Base-by-base conservation (phyloP, 345 rosid species). In the Mallotus nudiflorus region DNA sequence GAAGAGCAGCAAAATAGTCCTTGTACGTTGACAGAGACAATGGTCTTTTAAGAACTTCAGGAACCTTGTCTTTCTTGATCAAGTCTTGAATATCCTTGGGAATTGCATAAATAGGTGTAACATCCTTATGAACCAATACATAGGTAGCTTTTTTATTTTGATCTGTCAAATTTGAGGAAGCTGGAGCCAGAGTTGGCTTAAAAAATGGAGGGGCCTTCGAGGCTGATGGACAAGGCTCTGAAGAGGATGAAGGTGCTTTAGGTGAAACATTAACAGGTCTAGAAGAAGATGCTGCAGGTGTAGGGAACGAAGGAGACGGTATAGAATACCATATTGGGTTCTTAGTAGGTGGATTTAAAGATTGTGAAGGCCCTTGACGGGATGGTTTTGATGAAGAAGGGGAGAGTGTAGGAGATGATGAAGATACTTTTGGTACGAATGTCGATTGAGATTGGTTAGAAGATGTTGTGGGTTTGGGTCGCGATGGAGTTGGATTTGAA, bases 1-100 rank as follows among this genome's bases (percentile, higher is more conserved):
- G 74, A 59, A 82, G 77, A 46, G 82, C 77, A 25, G 78, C 65
- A 64, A 80, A 82, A 52, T 65, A 65, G 24, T 74, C 75, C 56
- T 40, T 71, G 65, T 82, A 82, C 1, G 76, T 67, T 24, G 77
- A 58, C 2, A 61, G 52, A 62, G 76, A 66, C 51, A 78, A 39
- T 6, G 72, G 70, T 27, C 33, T 64, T 11, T 49, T 24, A 33
- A 82, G 71, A 62, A 79, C 70, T 48, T 15, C 14, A 42, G 83
- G 83, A 40, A 68, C 79, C 35, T 12, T 39, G 19, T 74, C 75
- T 35, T 61, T 74, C 73, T 65, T 62, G 37, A 79, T 71, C 50
- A 74, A 29, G 33, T 46, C 67, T 54, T 76, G 27, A 0, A 77
- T 74, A 46, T 51, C 64, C 64, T 71, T n/a, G 0, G 85, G 79